Conservation (phyloP, 2,329 filamentous ascomycete species). For the Chalaropsis ovoidea region DNA sequence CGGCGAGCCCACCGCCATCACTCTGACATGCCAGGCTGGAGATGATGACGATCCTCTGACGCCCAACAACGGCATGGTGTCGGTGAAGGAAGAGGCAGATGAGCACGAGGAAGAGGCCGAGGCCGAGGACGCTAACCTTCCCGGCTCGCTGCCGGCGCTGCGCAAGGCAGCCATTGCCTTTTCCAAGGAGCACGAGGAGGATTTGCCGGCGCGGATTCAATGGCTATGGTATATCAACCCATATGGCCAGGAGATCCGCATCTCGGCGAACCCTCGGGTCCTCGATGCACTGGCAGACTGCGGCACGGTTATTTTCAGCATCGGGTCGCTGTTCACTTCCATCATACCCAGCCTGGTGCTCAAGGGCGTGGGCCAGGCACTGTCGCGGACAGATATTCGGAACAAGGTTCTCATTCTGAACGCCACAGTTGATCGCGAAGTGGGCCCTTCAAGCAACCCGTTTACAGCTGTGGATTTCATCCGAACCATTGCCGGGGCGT, state of each 20-base stretch:
- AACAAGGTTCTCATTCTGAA: conserved; percentile 81
- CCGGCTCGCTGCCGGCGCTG: conserved; percentile 68
- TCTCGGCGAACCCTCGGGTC: conserved; percentile 72
- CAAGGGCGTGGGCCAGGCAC: conserved; percentile 56
- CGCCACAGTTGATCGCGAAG: conserved; percentile 75
- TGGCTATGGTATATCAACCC: conserved; percentile 97
- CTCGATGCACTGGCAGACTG: conserved; percentile 55
- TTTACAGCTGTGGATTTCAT: conserved; percentile 76
- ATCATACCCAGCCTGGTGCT: conserved; percentile 75
- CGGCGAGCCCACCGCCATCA: conserved; percentile 48
- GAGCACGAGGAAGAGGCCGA: conserved; percentile 48
- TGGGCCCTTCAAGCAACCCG: conserved; percentile 54
- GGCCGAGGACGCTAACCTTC: conserved; percentile 70
- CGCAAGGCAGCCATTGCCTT: conserved; percentile 74
- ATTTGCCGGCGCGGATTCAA: conserved; percentile 66
- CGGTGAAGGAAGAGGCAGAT: conserved; percentile 45
- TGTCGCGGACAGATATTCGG: conserved; percentile 37
- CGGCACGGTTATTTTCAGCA: conserved; percentile 72
- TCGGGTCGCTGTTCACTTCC: conserved; percentile 87
- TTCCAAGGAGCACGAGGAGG: conserved; percentile 63
- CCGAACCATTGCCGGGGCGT: conserved; percentile 64
- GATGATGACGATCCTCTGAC: conserved; percentile 19
- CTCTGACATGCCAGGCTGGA: conserved; percentile 28
- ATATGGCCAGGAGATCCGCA: conserved; percentile 90
- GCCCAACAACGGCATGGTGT: conserved; percentile 21